These are phyloP conservation scores for Pyrrhoderma noxium DNA, from an alignment of 1,284 basidiomycete species.

Conservation along the genomic window DNA sequence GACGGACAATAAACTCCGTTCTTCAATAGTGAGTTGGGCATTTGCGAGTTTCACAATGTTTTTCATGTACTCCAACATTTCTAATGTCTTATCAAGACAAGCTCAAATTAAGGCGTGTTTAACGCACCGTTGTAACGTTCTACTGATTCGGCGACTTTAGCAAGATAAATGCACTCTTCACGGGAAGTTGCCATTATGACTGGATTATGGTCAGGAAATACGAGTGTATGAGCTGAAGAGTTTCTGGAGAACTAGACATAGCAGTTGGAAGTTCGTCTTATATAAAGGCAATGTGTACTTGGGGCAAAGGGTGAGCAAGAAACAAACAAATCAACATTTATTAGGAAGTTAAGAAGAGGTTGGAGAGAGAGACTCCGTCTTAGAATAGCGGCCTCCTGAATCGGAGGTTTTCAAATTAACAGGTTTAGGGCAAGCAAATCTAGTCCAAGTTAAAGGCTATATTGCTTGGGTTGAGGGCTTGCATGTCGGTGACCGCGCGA, in stretches of 20 bases:
- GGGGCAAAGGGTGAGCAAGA: not conserved
- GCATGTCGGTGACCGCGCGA: no score
- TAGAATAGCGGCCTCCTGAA: no score
- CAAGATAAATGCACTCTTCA: slow-evolving; percentile 40
- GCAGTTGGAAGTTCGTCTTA: not conserved
- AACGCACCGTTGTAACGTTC: slow-evolving; percentile 59
- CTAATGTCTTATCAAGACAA: slow-evolving; percentile 27
- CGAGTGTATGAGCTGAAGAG: no score
- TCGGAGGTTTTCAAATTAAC: no score
- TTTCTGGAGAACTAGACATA: not conserved
- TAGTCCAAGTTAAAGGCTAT: no score
- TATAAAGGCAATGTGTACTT: not conserved
- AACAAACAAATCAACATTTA: no score
- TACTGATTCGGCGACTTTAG: slow-evolving; percentile 61
- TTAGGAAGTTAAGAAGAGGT: no score
- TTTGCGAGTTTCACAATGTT: slow-evolving; percentile 41
- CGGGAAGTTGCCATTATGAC: slow-evolving; percentile 4
- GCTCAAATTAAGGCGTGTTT: not conserved
- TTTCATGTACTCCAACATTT: slow-evolving; percentile 54
- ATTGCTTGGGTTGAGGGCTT: no score
- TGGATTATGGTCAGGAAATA: not conserved
- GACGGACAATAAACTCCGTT: slow-evolving; percentile 61
- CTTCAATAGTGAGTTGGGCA: slow-evolving; percentile 48
- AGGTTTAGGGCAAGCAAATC: no score
- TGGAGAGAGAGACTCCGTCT: no score